Conservation (phyloP, 2,329 filamentous ascomycete species). For the Sclerotinia spermophila region DNA sequence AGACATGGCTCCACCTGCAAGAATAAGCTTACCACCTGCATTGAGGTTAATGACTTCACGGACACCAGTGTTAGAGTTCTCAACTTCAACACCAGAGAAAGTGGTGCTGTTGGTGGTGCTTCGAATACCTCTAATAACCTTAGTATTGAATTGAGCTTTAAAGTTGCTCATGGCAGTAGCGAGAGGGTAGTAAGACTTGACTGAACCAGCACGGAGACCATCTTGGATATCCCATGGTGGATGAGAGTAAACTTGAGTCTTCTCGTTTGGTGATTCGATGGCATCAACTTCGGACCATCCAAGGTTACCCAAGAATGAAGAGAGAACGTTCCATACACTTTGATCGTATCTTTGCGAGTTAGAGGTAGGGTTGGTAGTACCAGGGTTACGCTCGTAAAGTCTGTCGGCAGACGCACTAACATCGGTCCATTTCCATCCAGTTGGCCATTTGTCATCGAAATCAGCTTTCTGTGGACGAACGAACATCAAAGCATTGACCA, state of each 20-base stretch:
- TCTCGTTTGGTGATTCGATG: constrained; percentile 51
- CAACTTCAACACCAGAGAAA: constrained; percentile 59
- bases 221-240: constrained; percentile 62
- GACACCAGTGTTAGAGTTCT: constrained; percentile 33
- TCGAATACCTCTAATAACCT: constrained; percentile 62
- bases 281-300: constrained; percentile 46
- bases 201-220: constrained; percentile 63
- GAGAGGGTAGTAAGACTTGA: constrained; percentile 65
- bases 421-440: constrained; percentile 64
- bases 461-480: constrained; percentile 61
- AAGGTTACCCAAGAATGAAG: constrained; percentile 47
- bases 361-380: constrained; percentile 60
- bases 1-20: constrained; percentile 28
- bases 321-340: constrained; percentile 60
- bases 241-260: constrained; percentile 61
- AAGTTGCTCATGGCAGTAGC: constrained; percentile 60
- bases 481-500: constrained; percentile 62
- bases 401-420: constrained; percentile 55
- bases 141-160: constrained; percentile 60
- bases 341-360: constrained; percentile 64
- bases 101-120: constrained; percentile 45
- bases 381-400: constrained; percentile 65
- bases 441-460: constrained; percentile 64
- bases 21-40: constrained; percentile 28
- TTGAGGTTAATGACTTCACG: constrained; percentile 36